A percentile compares a stretch with the other conserved stretches of the same genome.
phyloP scores from a whole-genome alignment of 179 eudicot species.

The Actinidia chinensis region DNA sequence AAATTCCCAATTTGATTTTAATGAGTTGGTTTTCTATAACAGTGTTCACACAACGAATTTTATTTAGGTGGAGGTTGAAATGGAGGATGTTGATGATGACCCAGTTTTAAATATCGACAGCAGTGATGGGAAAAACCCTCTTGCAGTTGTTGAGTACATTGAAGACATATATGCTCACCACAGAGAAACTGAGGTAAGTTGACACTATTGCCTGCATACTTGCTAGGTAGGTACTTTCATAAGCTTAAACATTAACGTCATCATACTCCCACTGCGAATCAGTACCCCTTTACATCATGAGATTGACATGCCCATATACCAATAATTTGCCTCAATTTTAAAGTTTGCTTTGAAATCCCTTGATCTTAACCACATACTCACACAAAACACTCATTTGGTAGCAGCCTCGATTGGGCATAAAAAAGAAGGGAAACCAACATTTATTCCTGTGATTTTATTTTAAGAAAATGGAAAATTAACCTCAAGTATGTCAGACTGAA shows the following conservation, averaged over 20 bases:
- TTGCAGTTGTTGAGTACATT: conserved; percentile 20
- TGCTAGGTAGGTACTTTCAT: background rate
- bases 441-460: background rate
- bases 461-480: background rate
- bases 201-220: background rate
- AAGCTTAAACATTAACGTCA: background rate
- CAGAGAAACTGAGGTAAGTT: conserved; percentile 14
- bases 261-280: background rate
- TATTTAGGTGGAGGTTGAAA: conserved; percentile 21
- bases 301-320: background rate
- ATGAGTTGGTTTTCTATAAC: background rate
- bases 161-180: conserved; percentile 21
- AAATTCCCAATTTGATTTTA: background rate
- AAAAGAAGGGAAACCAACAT: background rate
- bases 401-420: background rate
- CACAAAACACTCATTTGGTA: background rate
- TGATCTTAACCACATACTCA: background rate
- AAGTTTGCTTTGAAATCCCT: no score
- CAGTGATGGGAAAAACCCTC: conserved; percentile 10
- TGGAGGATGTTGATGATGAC: conserved; percentile 19
- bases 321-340: no score
- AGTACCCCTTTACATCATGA: background rate
- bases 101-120: conserved; percentile 5
- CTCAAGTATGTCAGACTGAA: background rate
- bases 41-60: background rate